Evolutionary conservation across 2,329 filamentous ascomycete genomes (phyloP), one percentile per base, ranked within the genome.

Genomic region (Cercospora zeina): DNA sequence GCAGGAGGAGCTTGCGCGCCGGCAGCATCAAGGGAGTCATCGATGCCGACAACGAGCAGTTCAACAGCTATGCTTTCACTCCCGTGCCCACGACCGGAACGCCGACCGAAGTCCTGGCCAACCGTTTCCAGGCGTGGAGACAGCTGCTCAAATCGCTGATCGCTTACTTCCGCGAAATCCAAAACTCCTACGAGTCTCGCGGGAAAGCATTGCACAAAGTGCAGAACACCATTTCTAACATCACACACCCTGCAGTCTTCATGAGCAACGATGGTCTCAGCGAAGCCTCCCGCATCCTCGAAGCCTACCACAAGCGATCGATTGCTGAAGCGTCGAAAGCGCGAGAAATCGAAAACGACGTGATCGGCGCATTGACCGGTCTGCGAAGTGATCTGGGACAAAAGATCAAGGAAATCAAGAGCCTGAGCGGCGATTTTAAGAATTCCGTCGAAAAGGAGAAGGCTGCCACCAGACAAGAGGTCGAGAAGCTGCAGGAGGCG

Each of bases 381-480:
- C 80, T 99, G 58, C 83, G 95, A 62, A 93, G 87, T 71, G 95
- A 99, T 75, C 81, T 99, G 16, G 89, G 89, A 65, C 91, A 96
- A 75, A 99, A 99, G 80, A 96, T 96, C 76, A 99, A 97, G 77
- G 95, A 99, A 78, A 99, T 99, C 79, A 96, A 96, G 79, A 89
- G 87, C 68, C 81, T 99, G 14, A 90, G 91, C 5, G 90, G 92
- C 14, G 95, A 99, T 76, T 99, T 99, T 79, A 96, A 96, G 78
- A 99, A 96, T 74, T 90, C 89, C 0, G 92, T 99, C 9, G 91
- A 96, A 27, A 96, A 93, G 78, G 95, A 97, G 77, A 93, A 96
- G 80, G 93, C 97, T 19, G 80, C 76, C 16, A 97, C 95, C 0
- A 84, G 88, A 64, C 91, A 87, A 74, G 88, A 89, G 14, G 90